Conservation (phyloP, 768 basidiomycete genomes). For the Neoboletus magnificus region DNA sequence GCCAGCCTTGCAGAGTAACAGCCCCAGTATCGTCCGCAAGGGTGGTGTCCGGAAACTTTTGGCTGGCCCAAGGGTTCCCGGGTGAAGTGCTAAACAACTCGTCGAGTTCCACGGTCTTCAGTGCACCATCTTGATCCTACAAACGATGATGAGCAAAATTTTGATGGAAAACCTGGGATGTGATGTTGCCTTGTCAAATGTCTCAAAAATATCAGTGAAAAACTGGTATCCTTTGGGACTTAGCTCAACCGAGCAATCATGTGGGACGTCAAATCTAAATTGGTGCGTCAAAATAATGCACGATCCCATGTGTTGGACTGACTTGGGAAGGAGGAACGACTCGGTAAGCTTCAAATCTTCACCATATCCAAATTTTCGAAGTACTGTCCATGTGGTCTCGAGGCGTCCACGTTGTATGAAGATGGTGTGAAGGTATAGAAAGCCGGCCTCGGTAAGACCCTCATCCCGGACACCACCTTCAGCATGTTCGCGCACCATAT, state of each 20-base stretch:
- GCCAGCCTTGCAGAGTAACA: slow-evolving; percentile 96
- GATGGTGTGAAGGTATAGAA: slow-evolving; percentile 90
- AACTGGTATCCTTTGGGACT: slow-evolving; percentile 95
- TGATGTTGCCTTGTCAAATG: slow-evolving; percentile 76
- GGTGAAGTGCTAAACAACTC: slow-evolving; percentile 93
- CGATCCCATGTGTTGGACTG: slow-evolving; percentile 28
- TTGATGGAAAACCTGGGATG: not conserved
- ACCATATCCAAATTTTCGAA: slow-evolving; percentile 93
- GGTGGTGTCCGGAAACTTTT: slow-evolving; percentile 88
- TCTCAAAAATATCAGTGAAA: slow-evolving; percentile 94
- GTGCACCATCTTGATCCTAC: slow-evolving; percentile 92
- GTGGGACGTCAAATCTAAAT: slow-evolving; percentile 84
- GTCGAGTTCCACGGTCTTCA: slow-evolving; percentile 78
- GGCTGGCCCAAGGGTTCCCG: slow-evolving; percentile 93
- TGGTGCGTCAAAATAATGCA: slow-evolving; percentile 11
- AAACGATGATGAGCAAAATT: slow-evolving; percentile 3
- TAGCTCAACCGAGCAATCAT: slow-evolving; percentile 93
- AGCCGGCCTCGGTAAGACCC: slow-evolving; percentile 90
- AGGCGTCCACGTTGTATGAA: slow-evolving; percentile 95
- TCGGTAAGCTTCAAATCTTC: slow-evolving; percentile 91
- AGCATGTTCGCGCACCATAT: slow-evolving; percentile 80
- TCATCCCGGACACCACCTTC: slow-evolving; percentile 70
- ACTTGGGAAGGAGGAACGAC: slow-evolving; percentile 87
- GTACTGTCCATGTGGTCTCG: slow-evolving; percentile 97
- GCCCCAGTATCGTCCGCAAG: slow-evolving; percentile 83